Evolutionary conservation across 495 filamentous ascomycete genomes (phyloP).

Genomic region (Hyaloscypha variabilis): DNA sequence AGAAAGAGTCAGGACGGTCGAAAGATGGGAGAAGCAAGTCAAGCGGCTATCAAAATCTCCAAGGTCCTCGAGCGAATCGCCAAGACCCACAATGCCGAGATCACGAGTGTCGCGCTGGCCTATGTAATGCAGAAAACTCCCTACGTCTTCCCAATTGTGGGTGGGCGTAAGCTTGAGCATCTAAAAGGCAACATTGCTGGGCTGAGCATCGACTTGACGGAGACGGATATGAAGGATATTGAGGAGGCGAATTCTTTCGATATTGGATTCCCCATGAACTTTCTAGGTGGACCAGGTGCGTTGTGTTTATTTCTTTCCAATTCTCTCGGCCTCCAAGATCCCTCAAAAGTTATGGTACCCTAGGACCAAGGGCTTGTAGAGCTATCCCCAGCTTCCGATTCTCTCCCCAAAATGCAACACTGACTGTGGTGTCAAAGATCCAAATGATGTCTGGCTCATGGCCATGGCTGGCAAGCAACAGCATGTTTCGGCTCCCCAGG

Average conservation of each 20-base stretch:
- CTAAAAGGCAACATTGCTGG: constrained; percentile 71
- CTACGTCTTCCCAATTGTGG: constrained; percentile 77
- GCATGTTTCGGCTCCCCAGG: constrained; percentile 38
- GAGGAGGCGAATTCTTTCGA: constrained; percentile 64
- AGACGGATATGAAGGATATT: constrained; percentile 67
- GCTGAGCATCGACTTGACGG: constrained; percentile 53
- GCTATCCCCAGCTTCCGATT: background rate
- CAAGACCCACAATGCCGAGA: constrained; percentile 48
- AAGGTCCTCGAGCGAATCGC: constrained; percentile 61
- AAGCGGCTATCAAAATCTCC: constrained; percentile 52
- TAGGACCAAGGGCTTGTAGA: no score
- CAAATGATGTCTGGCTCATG: constrained; percentile 46
- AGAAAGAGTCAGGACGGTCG: constrained; percentile 30
- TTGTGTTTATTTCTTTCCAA: background rate
- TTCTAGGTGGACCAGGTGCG: constrained; percentile 44
- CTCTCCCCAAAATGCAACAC: background rate
- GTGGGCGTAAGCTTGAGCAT: constrained; percentile 60
- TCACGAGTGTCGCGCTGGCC: constrained; percentile 67
- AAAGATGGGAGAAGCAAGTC: constrained; percentile 18
- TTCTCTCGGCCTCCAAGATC: no score
- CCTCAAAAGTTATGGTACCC: background rate
- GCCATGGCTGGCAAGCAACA: constrained; percentile 49
- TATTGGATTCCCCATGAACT: constrained; percentile 59
- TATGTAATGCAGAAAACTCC: constrained; percentile 76
- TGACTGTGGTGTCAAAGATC: constrained; percentile 36